phyloP scores from a whole-genome alignment of 2,329 filamentous ascomycete species.

The Scytalidium lignicola region DNA sequence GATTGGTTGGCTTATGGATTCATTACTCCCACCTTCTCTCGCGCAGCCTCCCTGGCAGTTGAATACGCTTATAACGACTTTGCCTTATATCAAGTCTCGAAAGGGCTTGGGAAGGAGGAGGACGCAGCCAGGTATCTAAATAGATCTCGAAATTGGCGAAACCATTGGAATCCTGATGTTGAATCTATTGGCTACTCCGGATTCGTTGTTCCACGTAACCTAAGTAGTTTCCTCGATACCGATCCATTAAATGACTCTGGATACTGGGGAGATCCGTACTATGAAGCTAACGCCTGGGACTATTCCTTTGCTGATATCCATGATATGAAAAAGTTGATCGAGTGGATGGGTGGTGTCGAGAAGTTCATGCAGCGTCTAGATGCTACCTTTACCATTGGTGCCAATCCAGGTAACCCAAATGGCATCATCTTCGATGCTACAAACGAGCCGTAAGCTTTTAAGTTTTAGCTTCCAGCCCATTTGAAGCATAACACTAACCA shows the following conservation, averaged over 20 bases:
- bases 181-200: constrained; percentile 56
- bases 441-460: constrained; percentile 19
- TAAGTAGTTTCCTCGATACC: constrained; percentile 39
- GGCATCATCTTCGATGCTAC: constrained; percentile 56
- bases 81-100: constrained; percentile 51
- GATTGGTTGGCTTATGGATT: constrained; percentile 63
- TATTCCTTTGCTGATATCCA: constrained; percentile 50
- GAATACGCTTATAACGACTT: constrained; percentile 70
- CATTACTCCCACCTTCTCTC: constrained; percentile 56
- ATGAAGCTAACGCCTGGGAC: constrained; percentile 47
- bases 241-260: constrained; percentile 39
- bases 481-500: not conserved
- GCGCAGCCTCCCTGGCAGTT: constrained; percentile 59
- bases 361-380: constrained; percentile 46
- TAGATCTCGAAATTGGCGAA: constrained; percentile 64
- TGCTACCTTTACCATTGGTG: constrained; percentile 42
- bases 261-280: constrained; percentile 49
- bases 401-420: constrained; percentile 36
- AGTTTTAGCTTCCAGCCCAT: not conserved
- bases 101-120: constrained; percentile 43
- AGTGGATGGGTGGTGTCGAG: constrained; percentile 40
- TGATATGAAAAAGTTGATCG: constrained; percentile 44
- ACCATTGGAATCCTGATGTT: constrained; percentile 61
- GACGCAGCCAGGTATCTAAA: constrained; percentile 56
- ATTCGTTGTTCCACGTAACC: constrained; percentile 59